Conservation (phyloP, 768 basidiomycete genomes). For the Kondoa subrosea region DNA sequence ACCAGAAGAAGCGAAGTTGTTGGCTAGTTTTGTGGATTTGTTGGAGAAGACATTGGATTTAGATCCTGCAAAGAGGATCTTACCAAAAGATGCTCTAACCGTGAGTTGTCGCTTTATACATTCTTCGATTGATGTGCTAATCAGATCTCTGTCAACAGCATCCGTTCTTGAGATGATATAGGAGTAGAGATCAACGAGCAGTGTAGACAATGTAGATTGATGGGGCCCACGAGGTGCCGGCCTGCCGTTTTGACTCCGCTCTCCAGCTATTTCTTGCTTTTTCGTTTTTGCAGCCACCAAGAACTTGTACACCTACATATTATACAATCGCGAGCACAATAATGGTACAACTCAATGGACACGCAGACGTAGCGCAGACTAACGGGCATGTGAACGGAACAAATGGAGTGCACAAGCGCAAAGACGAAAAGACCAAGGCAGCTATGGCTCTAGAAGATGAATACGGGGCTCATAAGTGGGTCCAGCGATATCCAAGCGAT, state of each 20-base stretch:
- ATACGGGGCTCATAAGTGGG: not conserved
- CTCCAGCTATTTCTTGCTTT: too few relatives aligned
- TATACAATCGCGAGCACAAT: too few relatives aligned
- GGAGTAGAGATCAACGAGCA: not conserved
- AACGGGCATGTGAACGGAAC: not conserved
- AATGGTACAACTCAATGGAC: not conserved
- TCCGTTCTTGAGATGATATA: slow-evolving; percentile 12
- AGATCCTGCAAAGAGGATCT: slow-evolving; percentile 68
- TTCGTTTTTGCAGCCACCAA: too few relatives aligned
- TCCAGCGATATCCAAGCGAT: not conserved
- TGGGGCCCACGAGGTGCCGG: not conserved
- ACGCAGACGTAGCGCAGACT: too few relatives aligned
- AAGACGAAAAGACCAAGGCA: not conserved
- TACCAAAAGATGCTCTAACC: slow-evolving; percentile 71
- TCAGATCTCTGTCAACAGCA: slow-evolving; percentile 8
- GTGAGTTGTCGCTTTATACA: not conserved
- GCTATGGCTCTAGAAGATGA: not conserved
- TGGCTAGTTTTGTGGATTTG: slow-evolving; percentile 68
- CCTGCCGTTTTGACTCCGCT: too few relatives aligned
- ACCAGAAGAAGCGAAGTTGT: slow-evolving; percentile 70
- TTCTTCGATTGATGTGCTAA: not conserved
- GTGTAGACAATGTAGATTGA: not conserved
- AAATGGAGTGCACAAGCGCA: too few relatives aligned
- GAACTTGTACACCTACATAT: not conserved
- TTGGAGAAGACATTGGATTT: slow-evolving; percentile 77